Evolutionary conservation across 2,329 filamentous ascomycete genomes (phyloP), one percentile per base, ranked within the genome.

Genomic region (Teratosphaeria destructans): DNA sequence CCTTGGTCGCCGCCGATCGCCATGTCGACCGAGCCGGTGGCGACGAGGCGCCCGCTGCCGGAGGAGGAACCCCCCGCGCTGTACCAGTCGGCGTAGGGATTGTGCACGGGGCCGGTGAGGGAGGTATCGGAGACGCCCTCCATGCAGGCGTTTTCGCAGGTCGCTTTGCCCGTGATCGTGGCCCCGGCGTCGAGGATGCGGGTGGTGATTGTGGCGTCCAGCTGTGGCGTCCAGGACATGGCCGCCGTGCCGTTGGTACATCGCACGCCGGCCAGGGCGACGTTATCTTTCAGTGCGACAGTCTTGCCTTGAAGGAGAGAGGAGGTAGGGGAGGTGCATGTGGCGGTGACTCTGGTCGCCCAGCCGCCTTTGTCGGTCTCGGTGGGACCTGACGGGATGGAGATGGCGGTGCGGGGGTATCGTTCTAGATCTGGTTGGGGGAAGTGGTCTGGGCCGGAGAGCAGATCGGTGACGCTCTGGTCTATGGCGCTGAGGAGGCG

Each of bases 261-360:
- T 11, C 74, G 74, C 32, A 80, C 71, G 8, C 72, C 75, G 0
- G 74, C 75, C 1, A 81, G 68, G 5, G 74, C 73, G 23, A 80
- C 74, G 59, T 79, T 79, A 65, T 80, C 79, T 64, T 80, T 80
- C 34, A 80, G 64, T 4, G 71, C 75, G 2, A 80, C 56, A 3
- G 66, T 73, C 52, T 59, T 63, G 55, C 60, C 60, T 26, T 61
- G 47, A 4, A 67, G 57, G 1, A 65, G 56, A 7, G 52, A 5
- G n/a, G 14, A 55, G 12, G 58, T 62, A 0, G 64, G 64, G 3
- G 52, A 35, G 10, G 54, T 59, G 26, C 52, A 57, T 53, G 62
- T 60, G 49, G 58, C 62, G 5, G 49, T 59, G 58, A 57, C 59
- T 56, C 58, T 59, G 35, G 60, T 62, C 1, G 61, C 65, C 65